Conservation (phyloP, 2,329 filamentous ascomycete species). For the Monilinia fructicola region DNA sequence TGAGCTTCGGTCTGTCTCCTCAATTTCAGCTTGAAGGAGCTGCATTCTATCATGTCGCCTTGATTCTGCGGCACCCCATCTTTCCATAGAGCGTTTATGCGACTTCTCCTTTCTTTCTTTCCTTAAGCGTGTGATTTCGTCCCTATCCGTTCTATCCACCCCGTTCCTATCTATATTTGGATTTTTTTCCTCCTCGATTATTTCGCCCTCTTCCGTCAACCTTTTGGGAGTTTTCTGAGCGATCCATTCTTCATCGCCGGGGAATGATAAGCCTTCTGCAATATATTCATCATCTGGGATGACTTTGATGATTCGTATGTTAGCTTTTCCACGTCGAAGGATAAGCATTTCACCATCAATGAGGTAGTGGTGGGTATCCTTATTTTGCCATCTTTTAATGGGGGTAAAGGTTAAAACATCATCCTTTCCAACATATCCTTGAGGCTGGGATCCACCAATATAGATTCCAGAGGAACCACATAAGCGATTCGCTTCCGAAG, state of each 20-base stretch:
- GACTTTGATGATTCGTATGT: conserved; percentile 60
- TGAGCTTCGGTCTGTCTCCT: not conserved
- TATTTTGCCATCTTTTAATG: conserved; percentile 58
- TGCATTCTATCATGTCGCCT: not conserved
- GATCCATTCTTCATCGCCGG: conserved; percentile 9
- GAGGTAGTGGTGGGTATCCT: conserved; percentile 59
- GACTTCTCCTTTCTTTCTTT: not conserved
- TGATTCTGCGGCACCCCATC: not conserved
- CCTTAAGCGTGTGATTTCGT: conserved; percentile 2
- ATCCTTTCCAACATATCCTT: conserved; percentile 44
- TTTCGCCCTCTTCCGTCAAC: not conserved
- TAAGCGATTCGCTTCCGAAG: conserved; percentile 59
- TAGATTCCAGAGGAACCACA: conserved; percentile 58
- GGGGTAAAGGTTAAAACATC: conserved; percentile 60
- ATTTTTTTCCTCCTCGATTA: conserved; percentile 1
- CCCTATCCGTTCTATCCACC: not conserved
- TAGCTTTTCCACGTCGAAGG: conserved; percentile 63
- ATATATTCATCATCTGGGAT: conserved; percentile 52
- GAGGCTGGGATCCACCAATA: conserved; percentile 54
- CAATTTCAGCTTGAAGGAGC: not conserved
- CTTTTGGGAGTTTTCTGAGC: not conserved
- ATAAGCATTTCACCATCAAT: conserved; percentile 60
- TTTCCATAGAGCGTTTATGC: not conserved
- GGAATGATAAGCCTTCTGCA: conserved; percentile 12
- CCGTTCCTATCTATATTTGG: not conserved